phyloP scores from a whole-genome alignment of 2,329 filamentous ascomycete species.

The Aspergillus sp. region DNA sequence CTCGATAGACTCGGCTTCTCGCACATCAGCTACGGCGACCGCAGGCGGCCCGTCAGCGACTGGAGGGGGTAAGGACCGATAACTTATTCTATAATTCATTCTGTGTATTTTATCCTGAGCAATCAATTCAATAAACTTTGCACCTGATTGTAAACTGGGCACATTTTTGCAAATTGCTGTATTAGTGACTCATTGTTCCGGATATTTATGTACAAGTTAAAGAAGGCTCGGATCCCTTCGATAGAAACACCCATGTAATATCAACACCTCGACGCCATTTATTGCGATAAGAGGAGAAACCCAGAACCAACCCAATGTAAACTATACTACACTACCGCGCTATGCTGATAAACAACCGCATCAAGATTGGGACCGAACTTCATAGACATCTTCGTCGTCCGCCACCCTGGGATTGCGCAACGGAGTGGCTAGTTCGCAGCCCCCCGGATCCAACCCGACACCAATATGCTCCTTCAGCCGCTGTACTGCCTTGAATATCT shows the following conservation, averaged over 20 bases:
- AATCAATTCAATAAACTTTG: neutral
- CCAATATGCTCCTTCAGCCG: constrained; percentile 54
- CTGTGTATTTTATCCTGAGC: neutral
- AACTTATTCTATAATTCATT: constrained; percentile 2
- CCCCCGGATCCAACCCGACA: constrained; percentile 53
- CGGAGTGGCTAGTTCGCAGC: constrained; percentile 53
- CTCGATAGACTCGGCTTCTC: constrained; percentile 4
- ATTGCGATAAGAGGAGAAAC: neutral
- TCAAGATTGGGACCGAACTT: constrained; percentile 11
- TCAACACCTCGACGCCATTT: neutral
- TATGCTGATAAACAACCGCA: neutral
- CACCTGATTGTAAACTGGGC: neutral
- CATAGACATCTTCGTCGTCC: constrained; percentile 51
- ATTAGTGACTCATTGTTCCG: neutral
- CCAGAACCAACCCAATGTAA: neutral
- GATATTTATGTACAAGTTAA: neutral
- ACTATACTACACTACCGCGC: neutral
- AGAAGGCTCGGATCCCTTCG: neutral
- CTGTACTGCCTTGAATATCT: constrained; percentile 47
- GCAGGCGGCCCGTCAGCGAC: constrained; percentile 17
- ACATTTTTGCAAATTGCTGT: too few species aligned
- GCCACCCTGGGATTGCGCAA: constrained; percentile 51
- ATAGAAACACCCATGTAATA: neutral
- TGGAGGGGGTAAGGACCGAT: constrained; percentile 17
- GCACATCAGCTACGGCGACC: constrained; percentile 9